Evolutionary conservation across 306 rosid species (phyloP).

Genomic region (Macrotyloma uniflorum): DNA sequence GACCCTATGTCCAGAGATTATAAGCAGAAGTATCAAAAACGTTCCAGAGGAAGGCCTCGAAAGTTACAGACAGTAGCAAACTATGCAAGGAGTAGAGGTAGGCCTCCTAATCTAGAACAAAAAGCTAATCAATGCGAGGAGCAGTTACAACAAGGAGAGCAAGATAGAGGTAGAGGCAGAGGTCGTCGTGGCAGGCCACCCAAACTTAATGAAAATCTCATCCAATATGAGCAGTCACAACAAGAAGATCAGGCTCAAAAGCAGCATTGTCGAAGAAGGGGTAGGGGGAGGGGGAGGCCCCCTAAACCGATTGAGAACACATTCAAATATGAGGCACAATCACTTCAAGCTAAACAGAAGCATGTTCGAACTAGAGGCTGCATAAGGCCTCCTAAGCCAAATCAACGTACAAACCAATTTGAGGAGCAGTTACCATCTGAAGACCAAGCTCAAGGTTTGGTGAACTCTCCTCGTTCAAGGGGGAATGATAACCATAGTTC

Average conservation of each 20-base stretch:
- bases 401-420: background rate
- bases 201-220: background rate
- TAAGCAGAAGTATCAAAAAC: slow-evolving; percentile 10
- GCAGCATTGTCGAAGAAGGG: background rate
- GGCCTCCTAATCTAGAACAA: slow-evolving; percentile 12
- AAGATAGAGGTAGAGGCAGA: background rate
- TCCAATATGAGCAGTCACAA: background rate
- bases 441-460: background rate
- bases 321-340: background rate
- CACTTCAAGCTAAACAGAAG: background rate
- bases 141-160: slow-evolving; percentile 23
- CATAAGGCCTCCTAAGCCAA: background rate
- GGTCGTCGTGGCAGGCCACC: background rate
- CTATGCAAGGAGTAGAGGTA: background rate
- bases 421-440: background rate
- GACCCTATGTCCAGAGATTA: background rate
- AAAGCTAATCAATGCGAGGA: background rate
- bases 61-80: slow-evolving; percentile 11
- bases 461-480: slow-evolving; percentile 12
- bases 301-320: background rate
- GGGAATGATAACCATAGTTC: background rate
- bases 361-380: background rate
- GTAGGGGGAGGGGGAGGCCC: background rate
- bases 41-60: slow-evolving; percentile 39
- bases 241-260: background rate